These are phyloP conservation scores for Bathelium albidoporum DNA, from an alignment of 495 filamentous ascomycete genomes.

Conservation along the genomic window DNA sequence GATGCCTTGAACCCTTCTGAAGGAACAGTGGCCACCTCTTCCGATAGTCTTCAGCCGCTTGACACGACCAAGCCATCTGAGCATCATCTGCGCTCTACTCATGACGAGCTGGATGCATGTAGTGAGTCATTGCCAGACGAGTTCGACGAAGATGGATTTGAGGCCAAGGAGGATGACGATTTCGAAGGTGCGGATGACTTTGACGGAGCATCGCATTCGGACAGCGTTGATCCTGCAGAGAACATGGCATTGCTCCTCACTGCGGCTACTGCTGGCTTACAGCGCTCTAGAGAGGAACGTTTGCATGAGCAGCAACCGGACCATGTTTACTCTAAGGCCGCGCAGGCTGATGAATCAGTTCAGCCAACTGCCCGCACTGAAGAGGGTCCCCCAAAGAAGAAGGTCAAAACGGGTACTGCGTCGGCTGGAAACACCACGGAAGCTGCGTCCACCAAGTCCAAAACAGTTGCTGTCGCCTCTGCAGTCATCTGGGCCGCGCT, in stretches of 20 bases:
- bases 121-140: neutral
- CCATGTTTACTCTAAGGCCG: neutral
- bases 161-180: neutral
- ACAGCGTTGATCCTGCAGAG: too few species aligned
- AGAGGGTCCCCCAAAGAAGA: neutral
- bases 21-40: neutral
- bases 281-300: too few species aligned
- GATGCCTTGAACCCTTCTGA: neutral
- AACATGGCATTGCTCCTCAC: too few species aligned
- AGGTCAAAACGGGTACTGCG: neutral
- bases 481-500: neutral
- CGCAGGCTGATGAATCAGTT: neutral
- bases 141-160: neutral
- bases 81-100: neutral
- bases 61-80: neutral
- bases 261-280: too few species aligned
- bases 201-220: too few species aligned
- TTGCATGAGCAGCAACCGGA: neutral
- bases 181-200: too few species aligned
- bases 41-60: neutral
- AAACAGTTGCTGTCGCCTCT: neutral
- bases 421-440: neutral
- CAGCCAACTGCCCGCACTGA: neutral
- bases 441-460: neutral
- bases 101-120: neutral